Base-by-base conservation (phyloP, 805 yeast genomes). In the Starmera dryadoides region DNA sequence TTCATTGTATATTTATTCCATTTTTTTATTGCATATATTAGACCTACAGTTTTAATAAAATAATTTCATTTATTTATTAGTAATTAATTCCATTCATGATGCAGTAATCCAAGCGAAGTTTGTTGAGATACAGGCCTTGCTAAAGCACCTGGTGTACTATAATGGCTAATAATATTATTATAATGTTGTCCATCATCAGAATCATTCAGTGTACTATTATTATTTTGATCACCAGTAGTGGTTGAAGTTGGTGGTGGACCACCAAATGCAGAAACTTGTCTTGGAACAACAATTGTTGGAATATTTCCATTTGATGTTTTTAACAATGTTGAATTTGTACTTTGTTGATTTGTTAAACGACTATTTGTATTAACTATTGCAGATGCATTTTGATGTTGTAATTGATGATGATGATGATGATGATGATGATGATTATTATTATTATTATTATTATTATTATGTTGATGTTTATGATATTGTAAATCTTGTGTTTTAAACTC, bases 91-190 rank as follows among this genome's bases (percentile, higher is more conserved):
- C 55, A 50, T 39, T 48, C 55, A 32, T 46, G 49, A 32, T 33
- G 32, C 19, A 30, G 19, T 15, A 17, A 11, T 4, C 32, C 32
- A n/a, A n/a, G n/a, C 19, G 15, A 30, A 12, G 32, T 41, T 28
- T 30, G 25, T 22, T 40, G 42, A 2, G 52, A 34, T 12, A 34
- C 30, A 7, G 52, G 52, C 22, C 50, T 42, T 6, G 38, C 16
- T 14, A 53, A 39, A 2, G 45, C 40, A 3, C 49, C 47, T 2
- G 56, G 50, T 8, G 56, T 49, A 15, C 40, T 41, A 36, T 50
- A 54, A 4, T 53, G 39, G 28, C 39, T 53, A 20, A 52, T 46
- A 8, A 49, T 16, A 30, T 17, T 30, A 17, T 30, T 50, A 35
- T 25, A 38, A 20, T 18, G 35, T 5, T 33, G 30, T 30, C 42